Evolutionary conservation across 345 rosid genomes (phyloP).

Genomic region (Arabidopsis suecica): DNA sequence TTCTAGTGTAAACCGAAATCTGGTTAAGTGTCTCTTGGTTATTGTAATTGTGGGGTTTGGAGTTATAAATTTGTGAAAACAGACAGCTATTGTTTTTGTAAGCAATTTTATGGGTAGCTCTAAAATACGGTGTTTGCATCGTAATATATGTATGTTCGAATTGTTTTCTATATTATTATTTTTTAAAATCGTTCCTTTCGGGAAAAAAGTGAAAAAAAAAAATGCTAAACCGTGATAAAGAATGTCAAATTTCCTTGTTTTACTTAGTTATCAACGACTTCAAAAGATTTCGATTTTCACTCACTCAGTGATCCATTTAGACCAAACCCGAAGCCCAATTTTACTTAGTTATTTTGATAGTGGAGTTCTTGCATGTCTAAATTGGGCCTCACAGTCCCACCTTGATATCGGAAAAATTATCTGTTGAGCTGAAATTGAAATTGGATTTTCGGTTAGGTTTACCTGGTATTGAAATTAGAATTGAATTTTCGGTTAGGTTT

Average conservation of each 20-base stretch:
- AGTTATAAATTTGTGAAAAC: not conserved
- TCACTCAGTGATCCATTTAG: not conserved
- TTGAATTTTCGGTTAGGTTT: no score
- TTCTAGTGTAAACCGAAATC: constrained; percentile 45
- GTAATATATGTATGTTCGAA: constrained; percentile 4
- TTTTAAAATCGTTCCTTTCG: not conserved
- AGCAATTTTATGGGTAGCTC: not conserved
- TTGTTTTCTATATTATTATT: not conserved
- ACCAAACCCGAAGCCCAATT: no score
- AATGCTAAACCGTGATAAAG: not conserved
- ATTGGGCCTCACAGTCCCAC: no score
- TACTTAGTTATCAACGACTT: not conserved
- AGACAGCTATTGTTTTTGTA: not conserved
- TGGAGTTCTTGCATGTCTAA: no score
- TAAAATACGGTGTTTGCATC: not conserved
- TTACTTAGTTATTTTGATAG: no score
- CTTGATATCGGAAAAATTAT: no score
- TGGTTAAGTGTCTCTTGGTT: constrained; percentile 32
- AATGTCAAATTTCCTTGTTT: not conserved
- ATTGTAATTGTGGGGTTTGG: constrained; percentile 34
- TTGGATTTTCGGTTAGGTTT: no score
- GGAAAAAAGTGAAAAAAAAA: no score
- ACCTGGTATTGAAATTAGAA: no score
- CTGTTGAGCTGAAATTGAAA: no score
- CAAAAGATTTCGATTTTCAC: no score